A percentile compares a stretch with the other conserved stretches of the same genome.
phyloP scores from a whole-genome alignment of 2,329 filamentous ascomycete genomes.

The Cercospora sesami region DNA sequence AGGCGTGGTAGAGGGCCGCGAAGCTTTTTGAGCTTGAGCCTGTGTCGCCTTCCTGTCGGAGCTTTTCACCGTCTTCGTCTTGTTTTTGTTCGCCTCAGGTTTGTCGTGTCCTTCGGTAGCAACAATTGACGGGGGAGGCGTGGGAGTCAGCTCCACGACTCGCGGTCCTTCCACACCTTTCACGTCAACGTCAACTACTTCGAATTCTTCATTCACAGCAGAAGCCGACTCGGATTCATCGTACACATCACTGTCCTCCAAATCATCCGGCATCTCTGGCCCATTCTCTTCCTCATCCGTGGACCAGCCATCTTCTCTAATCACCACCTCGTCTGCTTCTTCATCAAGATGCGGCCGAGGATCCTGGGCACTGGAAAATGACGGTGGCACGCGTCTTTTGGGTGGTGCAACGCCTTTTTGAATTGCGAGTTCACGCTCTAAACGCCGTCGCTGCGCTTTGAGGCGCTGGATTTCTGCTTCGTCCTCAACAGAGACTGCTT shows the following conservation, averaged over 20 bases:
- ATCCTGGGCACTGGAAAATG: not conserved
- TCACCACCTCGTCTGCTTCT: constrained; percentile 18
- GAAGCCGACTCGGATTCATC: not conserved
- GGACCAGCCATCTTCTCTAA: constrained; percentile 17
- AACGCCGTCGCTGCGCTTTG: constrained; percentile 15
- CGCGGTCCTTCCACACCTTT: not conserved
- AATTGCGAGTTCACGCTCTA: constrained; percentile 10
- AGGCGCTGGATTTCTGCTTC: constrained; percentile 17
- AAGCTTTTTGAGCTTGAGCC: not conserved
- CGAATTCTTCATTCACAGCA: not conserved
- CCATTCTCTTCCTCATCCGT: constrained; percentile 12
- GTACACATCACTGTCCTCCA: constrained; percentile 9
- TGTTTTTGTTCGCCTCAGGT: not conserved
- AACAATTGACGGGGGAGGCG: not conserved
- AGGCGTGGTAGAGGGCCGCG: not conserved
- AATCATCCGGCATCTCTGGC: not conserved
- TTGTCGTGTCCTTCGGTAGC: not conserved
- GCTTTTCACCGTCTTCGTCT: not conserved
- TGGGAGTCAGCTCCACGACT: not conserved
- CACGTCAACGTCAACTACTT: not conserved
- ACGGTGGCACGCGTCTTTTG: constrained; percentile 1
- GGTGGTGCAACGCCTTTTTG: not conserved
- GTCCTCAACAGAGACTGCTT: constrained; percentile 15
- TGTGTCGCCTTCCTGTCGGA: not conserved
- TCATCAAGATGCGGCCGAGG: not conserved